These are phyloP conservation scores for Chlorella sp. DNA, from an alignment of 139 green algal species.

Conservation along the genomic window DNA sequence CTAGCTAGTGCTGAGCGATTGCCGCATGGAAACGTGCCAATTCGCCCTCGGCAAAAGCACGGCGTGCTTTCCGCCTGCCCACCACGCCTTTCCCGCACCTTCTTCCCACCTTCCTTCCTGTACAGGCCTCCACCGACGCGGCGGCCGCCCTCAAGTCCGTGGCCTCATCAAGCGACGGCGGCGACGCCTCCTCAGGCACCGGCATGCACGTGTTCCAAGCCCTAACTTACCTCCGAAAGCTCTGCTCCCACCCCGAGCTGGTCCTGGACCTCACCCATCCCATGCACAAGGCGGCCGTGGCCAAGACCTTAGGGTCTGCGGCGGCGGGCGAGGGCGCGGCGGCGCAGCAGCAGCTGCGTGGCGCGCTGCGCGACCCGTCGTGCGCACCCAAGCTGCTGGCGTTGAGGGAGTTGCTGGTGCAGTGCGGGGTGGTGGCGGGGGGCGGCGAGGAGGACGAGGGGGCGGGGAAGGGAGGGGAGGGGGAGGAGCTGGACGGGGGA, in stretches of 20 bases:
- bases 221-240: slow-evolving; percentile 86
- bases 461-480: slow-evolving; percentile 1
- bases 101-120: no score
- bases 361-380: slow-evolving; percentile 31
- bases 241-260: slow-evolving; percentile 92
- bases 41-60: no score
- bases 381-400: slow-evolving; percentile 91
- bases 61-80: no score
- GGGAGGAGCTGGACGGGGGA: slow-evolving; percentile 15
- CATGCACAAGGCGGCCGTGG: slow-evolving; percentile 24
- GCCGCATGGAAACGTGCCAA: no score
- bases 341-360: slow-evolving; percentile 31
- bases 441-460: slow-evolving; percentile 1
- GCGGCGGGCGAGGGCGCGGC: slow-evolving; percentile 49
- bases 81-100: no score
- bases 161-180: background rate
- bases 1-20: no score
- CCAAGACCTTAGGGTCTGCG: slow-evolving; percentile 12
- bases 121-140: background rate
- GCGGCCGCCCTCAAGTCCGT: background rate
- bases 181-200: slow-evolving; percentile 1
- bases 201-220: slow-evolving; percentile 56
- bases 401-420: slow-evolving; percentile 80
- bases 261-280: slow-evolving; percentile 59
- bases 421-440: slow-evolving; percentile 73